These are phyloP conservation scores for Agaricus blazei DNA, from an alignment of 768 basidiomycete species.

Conservation along the genomic window DNA sequence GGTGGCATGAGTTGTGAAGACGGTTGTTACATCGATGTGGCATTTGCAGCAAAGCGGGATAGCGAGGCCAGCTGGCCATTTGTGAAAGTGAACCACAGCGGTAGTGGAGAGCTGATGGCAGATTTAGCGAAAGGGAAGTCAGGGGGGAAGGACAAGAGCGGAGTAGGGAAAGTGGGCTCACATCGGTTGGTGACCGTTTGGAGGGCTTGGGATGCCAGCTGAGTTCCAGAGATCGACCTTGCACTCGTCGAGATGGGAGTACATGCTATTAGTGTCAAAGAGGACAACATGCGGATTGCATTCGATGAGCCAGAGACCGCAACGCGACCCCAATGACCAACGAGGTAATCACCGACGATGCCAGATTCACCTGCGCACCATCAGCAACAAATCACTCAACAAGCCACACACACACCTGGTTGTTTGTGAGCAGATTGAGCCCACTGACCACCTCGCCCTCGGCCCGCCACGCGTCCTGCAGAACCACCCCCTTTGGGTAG, in stretches of 20 bases:
- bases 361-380: conserved; percentile 31
- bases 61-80: conserved; percentile 98
- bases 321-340: conserved; percentile 19
- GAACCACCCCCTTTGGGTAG: conserved; percentile 54
- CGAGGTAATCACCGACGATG: conserved; percentile 32
- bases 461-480: conserved; percentile 18
- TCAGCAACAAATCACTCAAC: not conserved
- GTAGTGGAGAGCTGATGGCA: conserved; percentile 76
- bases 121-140: conserved; percentile 56
- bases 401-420: conserved; percentile 46
- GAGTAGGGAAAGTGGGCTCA: conserved; percentile 29
- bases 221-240: conserved; percentile 98
- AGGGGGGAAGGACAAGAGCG: not conserved
- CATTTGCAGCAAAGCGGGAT: conserved; percentile 94
- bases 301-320: conserved; percentile 92
- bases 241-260: conserved; percentile 93
- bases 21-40: conserved; percentile 96
- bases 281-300: conserved; percentile 92
- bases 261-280: conserved; percentile 90
- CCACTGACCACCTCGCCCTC: conserved; percentile 46
- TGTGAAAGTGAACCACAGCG: conserved; percentile 97
- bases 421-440: conserved; percentile 68
- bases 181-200: conserved; percentile 98
- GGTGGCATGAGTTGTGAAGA: conserved; percentile 98
- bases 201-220: conserved; percentile 95